Base-by-base conservation (phyloP, 306 rosid genomes). In the Trifolium subterraneum region DNA sequence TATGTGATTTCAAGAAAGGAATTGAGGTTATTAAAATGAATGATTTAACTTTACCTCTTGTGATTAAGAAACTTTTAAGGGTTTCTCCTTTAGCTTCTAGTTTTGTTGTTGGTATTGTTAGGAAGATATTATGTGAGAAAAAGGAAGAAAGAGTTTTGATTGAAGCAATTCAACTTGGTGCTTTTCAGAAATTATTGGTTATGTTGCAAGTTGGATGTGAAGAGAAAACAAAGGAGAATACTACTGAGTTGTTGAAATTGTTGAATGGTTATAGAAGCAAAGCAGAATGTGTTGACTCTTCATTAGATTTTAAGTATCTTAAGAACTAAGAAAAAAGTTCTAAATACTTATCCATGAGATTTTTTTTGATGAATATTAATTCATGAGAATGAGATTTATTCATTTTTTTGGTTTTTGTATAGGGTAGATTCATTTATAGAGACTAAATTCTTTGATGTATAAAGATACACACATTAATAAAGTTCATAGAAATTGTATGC, bases 191-290 rank as follows among this genome's bases (percentile, higher is more conserved):
- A 79, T 72, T 90, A 4, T 79, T 93, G 89, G 89, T 93, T 68
- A 18, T 90, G 73, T 80, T 93, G 83, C 98, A 93, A 70, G 86
- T 90, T 39, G 96, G 98, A 1, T 89, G 93, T 72, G 83, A 74
- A 11, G 92, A 83, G 64, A 71, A 56, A 12, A 79, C 82, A 23
- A 93, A 86, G 79, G 90, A 63, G 79, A 86, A 90, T 83, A 85
- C 79, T 12, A 84, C 86, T 0, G 86, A 88, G 64, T 70, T 90
- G 82, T 81, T 93, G 87, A 93, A 93, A 66, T 27, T 87, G 80
- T 38, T 93, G 81, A 89, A 93, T 85, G 83, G 62, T 64, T 80
- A 79, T 31, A 85, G 41, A 51, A 70, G 71, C 56, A 81, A 55
- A 74, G 68, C 81, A 8, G 89, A 74, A 14, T 93, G 98, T 39